Conservation (phyloP, 1,139 yeast species). For the Wickerhamiella infanticola region DNA sequence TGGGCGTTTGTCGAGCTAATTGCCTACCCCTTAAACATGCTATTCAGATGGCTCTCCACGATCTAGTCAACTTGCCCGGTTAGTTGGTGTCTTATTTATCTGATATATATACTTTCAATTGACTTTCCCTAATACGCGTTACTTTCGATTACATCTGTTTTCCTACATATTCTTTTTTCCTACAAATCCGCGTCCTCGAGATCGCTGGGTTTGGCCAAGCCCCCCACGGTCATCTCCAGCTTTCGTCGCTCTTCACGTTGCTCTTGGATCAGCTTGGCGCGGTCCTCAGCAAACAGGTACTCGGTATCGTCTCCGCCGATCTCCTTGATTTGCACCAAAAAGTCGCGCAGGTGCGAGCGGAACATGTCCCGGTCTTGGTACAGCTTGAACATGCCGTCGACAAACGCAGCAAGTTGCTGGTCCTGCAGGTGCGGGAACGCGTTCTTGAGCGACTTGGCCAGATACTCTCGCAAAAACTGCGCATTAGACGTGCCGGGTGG, state of each 20-base stretch:
- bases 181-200: constrained; percentile 33
- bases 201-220: constrained; percentile 90
- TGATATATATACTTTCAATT: no score
- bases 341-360: constrained; percentile 80
- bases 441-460: constrained; percentile 62
- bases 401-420: constrained; percentile 69
- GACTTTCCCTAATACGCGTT: no score
- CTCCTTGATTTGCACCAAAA: constrained; percentile 90
- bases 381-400: constrained; percentile 52
- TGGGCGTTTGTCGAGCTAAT: background rate
- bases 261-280: constrained; percentile 60
- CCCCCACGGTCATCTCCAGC: constrained; percentile 79
- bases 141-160: no score
- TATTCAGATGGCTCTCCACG: background rate
- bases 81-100: no score
- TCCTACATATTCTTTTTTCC: no score
- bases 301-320: constrained; percentile 79
- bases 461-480: constrained; percentile 61
- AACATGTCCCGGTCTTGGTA: constrained; percentile 65
- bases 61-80: background rate
- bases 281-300: constrained; percentile 88
- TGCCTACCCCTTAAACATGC: background rate
- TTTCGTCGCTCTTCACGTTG: constrained; percentile 57
- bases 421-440: constrained; percentile 86
- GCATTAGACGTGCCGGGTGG: constrained; percentile 75